A percentile compares a stretch with the other conserved stretches of the same genome.
Conservation (phyloP, 345 rosid species). For the Boechera stricta region DNA sequence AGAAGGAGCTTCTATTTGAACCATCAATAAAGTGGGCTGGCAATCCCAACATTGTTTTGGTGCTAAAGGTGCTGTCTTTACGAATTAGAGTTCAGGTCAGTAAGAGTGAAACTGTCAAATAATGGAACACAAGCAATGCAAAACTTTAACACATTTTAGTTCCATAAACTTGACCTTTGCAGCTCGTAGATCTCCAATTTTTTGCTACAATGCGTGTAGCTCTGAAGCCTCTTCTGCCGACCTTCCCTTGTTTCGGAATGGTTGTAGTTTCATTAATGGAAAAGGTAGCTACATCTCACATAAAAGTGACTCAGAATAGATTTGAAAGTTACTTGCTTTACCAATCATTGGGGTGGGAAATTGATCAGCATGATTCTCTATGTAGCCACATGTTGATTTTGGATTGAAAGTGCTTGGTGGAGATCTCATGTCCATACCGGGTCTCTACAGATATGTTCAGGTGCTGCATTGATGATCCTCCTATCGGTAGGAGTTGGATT, state of each 20-base stretch:
- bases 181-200: conserved; percentile 74
- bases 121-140: neutral
- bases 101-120: conserved; percentile 2
- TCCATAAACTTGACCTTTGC: conserved; percentile 27
- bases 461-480: conserved; percentile 65
- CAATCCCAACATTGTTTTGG: conserved; percentile 72
- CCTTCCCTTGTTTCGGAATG: conserved; percentile 75
- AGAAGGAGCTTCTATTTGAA: conserved; percentile 71
- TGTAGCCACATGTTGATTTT: conserved; percentile 81
- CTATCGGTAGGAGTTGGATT: conserved; percentile 45
- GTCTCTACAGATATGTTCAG: conserved; percentile 80
- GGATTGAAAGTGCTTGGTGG: conserved; percentile 79
- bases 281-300: conserved; percentile 51
- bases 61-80: conserved; percentile 58
- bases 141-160: conserved; percentile 1
- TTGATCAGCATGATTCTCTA: conserved; percentile 19
- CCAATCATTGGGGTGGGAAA: neutral
- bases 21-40: conserved; percentile 83
- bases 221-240: conserved; percentile 76
- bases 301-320: neutral
- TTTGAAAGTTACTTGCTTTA: conserved; percentile 17
- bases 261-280: conserved; percentile 68
- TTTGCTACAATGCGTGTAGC: conserved; percentile 59
- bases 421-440: conserved; percentile 84
- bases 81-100: conserved; percentile 67